Conservation (phyloP, 2,329 filamentous ascomycete genomes). For the Fusarium brevicatenulatum region DNA sequence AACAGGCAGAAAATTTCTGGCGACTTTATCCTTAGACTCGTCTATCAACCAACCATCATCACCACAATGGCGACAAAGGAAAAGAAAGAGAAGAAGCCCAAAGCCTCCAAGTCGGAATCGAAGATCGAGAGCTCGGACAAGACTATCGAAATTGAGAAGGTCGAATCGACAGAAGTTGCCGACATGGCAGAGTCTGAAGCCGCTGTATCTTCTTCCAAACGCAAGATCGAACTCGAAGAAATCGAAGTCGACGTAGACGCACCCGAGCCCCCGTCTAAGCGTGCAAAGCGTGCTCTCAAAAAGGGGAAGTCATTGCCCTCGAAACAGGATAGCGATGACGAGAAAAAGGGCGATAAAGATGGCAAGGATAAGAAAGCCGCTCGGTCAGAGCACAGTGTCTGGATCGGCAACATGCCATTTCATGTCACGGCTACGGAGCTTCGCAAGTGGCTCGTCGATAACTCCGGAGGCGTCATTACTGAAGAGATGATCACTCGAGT, state of each 20-base stretch:
- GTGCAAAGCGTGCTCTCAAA: constrained; percentile 88
- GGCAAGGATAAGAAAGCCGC: constrained; percentile 57
- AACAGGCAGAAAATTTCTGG: constrained; percentile 16
- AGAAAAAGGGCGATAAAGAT: constrained; percentile 48
- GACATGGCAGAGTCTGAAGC: constrained; percentile 29
- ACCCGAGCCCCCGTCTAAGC: constrained; percentile 96
- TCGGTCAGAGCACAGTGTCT: constrained; percentile 86
- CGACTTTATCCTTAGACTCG: constrained; percentile 15
- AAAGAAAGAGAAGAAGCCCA: constrained; percentile 39
- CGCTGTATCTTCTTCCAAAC: constrained; percentile 60
- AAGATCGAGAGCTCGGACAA: constrained; percentile 27
- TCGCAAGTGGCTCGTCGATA: constrained; percentile 80
- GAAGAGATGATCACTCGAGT: constrained; percentile 83
- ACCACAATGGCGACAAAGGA: constrained; percentile 44
- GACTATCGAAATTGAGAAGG: constrained; percentile 18
- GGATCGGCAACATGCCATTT: constrained; percentile 97
- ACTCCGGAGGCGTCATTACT: constrained; percentile 72
- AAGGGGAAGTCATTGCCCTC: constrained; percentile 73
- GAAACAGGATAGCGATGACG: constrained; percentile 51
- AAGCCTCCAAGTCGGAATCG: constrained; percentile 28
- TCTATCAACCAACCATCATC: constrained; percentile 9
- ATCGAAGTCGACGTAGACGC: constrained; percentile 89
- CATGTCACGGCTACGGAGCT: constrained; percentile 78
- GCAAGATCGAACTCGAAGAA: constrained; percentile 75
- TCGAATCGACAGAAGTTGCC: constrained; percentile 20